Base-by-base conservation (phyloP, 78 protist species). In the Dictyostelium brefeldianum region DNA sequence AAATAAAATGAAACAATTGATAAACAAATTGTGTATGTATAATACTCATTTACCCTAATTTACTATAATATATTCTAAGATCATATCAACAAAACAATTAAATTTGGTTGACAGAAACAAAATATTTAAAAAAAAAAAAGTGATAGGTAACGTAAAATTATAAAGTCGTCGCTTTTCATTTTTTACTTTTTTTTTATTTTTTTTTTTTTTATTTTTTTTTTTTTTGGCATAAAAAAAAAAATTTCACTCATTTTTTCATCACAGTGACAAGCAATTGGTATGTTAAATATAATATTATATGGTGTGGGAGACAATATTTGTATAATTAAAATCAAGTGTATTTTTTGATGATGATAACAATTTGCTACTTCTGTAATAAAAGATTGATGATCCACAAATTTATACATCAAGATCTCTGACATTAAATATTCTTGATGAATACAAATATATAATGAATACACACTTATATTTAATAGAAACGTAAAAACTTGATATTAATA, bases 351-450 rank as follows among this genome's bases (percentile, higher is more conserved):
- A 73, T 73, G 79, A 73, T 6, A 73, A 73, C 41, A 46, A 5
- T 73, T 73, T 73, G 79, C 79, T 73, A 73, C 79, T 73, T 5
- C 79, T 73, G 79, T 17, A 73, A n/a, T n/a, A 1, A 6, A 7
- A 20, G 10, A 62, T n/a, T 73, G 79, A 73, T 73, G 79, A 73
- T 10, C 17, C 6, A 4, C 50, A 3, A 73, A n/a, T 46, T 31
- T 11, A 59, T 73, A 73, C 79, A 73, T 73, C 79, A 73, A 73
- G 79, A 73, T 73, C 79, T 73, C 79, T 73, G 79, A 73, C 31
- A 73, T 6, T 27, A n/a, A 73, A 73, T 46, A 73, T 46, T 46
- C 15, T 59, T 59, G n/a, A 59, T 18, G 2, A 8, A 59, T 1
- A 22, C 3, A 59, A 3, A 36, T 36, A 36, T 36, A 36, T 36